Percentiles rank a stretch among this genome's conserved stretches.
phyloP scores from a whole-genome alignment of 305 asterid species.

The Fraxinus greggii region DNA sequence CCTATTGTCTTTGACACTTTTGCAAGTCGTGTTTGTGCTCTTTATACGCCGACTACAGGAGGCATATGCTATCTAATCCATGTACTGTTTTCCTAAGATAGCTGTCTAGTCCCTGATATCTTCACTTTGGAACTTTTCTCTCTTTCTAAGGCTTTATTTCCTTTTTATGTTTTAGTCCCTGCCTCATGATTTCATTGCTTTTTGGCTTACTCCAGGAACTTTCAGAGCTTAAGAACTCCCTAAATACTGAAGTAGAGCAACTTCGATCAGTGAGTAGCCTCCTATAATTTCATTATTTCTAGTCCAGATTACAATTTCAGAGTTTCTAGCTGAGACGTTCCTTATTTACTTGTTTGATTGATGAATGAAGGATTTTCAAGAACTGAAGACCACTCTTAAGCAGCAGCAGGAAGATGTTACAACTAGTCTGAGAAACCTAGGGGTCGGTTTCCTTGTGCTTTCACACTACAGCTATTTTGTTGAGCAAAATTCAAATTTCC shows the following conservation, averaged over 20 bases:
- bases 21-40: background rate
- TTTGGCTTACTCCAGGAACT: conserved; percentile 56
- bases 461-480: background rate
- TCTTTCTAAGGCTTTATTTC: background rate
- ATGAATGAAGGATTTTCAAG: conserved; percentile 76
- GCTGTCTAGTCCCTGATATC: background rate
- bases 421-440: conserved; percentile 58
- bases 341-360: conserved; percentile 8
- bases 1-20: background rate
- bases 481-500: background rate
- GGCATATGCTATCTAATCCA: background rate
- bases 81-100: background rate
- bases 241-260: conserved; percentile 75
- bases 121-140: background rate
- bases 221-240: conserved; percentile 62
- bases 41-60: background rate
- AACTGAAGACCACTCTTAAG: conserved; percentile 72
- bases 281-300: background rate
- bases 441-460: conserved; percentile 42
- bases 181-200: conserved; percentile 11
- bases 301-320: background rate
- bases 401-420: conserved; percentile 95
- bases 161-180: background rate
- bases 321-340: background rate
- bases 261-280: conserved; percentile 67